Evolutionary conservation across 768 basidiomycete species (phyloP).

Genomic region (Rubroboletus pulcherrimus): DNA sequence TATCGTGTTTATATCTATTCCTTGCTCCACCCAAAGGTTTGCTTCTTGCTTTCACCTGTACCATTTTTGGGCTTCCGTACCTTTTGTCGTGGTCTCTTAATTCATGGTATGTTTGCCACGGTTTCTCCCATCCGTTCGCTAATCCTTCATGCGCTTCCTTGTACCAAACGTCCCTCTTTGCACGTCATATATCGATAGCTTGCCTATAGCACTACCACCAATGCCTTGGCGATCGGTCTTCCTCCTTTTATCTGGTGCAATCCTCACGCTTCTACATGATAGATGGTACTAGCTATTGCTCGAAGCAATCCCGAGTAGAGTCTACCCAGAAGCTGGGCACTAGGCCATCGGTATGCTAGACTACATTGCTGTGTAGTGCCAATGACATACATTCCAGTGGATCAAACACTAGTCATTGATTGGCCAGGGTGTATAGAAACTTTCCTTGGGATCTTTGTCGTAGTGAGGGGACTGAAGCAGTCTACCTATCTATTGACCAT

Average conservation of each 20-base stretch:
- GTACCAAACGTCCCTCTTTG: slow-evolving; percentile 5
- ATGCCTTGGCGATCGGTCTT: not conserved
- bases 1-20: slow-evolving; percentile 29
- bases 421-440: no score
- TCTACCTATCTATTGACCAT: no score
- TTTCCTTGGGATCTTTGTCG: no score
- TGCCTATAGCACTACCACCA: not conserved
- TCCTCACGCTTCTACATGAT: not conserved
- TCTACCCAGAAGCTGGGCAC: not conserved
- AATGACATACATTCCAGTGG: not conserved
- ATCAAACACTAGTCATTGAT: no score
- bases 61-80: slow-evolving; percentile 11
- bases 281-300: slow-evolving; percentile 2
- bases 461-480: no score
- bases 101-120: slow-evolving; percentile 1
- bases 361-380: not conserved
- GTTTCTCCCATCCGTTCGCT: not conserved
- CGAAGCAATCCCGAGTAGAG: slow-evolving; percentile 8
- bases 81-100: slow-evolving; percentile 1
- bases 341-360: not conserved
- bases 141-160: slow-evolving; percentile 9
- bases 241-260: not conserved
- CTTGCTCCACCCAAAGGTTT: slow-evolving; percentile 4
- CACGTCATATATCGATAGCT: slow-evolving; percentile 2
- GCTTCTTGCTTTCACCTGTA: slow-evolving; percentile 7